Conservation (phyloP, 192 early-diverging fungal genomes). For the Haplosporangium gracile region DNA sequence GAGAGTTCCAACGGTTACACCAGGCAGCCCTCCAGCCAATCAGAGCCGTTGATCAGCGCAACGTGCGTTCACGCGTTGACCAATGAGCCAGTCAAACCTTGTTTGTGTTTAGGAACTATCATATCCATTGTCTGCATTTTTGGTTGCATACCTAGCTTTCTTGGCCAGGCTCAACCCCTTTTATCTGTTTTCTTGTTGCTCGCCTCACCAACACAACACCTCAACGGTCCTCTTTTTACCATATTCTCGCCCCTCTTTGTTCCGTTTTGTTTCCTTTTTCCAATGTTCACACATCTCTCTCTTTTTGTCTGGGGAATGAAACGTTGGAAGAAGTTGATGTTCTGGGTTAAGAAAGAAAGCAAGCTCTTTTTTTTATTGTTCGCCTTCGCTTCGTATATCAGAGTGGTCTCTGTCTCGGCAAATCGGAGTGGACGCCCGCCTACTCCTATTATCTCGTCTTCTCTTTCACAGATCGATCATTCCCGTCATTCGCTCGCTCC, state of each 20-base stretch:
- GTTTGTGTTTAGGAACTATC: not conserved
- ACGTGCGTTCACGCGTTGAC: conserved; percentile 9
- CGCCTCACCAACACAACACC: not conserved
- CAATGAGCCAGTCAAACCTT: not conserved
- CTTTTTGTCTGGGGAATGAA: not conserved
- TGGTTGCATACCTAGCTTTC: not conserved
- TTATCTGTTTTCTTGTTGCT: not conserved
- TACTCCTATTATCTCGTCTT: not conserved
- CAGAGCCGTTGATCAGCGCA: conserved; percentile 1
- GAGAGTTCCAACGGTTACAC: not conserved
- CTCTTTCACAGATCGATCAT: not conserved
- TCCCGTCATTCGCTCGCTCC: not conserved
- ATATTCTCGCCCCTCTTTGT: not conserved
- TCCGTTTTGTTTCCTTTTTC: not conserved
- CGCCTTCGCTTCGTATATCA: not conserved
- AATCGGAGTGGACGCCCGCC: not conserved
- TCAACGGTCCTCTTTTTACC: not conserved
- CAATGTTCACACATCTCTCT: no score
- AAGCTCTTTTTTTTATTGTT: not conserved
- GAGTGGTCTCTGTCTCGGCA: not conserved
- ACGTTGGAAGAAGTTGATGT: not conserved
- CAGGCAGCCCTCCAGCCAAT: conserved; percentile 8
- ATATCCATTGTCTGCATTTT: not conserved
- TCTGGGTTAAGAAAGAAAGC: not conserved
- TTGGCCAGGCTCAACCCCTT: not conserved